Conservation (phyloP, 2,329 filamentous ascomycete genomes). For the Diplodia mutila region DNA sequence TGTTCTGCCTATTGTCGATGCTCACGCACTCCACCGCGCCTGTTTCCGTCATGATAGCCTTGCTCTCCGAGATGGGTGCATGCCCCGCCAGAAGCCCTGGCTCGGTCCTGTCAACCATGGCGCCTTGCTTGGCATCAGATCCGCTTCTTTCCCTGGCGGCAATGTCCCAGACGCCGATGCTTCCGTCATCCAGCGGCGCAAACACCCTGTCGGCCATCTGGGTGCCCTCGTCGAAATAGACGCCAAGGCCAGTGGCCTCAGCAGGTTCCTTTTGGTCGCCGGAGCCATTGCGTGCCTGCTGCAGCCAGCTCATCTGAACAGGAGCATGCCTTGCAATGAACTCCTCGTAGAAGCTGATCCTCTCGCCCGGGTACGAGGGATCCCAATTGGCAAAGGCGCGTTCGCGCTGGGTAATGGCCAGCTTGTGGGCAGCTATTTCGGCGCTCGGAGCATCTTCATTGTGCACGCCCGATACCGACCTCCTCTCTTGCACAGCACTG, state of each 20-base stretch:
- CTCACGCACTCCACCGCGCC: conserved; percentile 80
- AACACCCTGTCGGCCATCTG: conserved; percentile 66
- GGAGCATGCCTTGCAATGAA: conserved; percentile 81
- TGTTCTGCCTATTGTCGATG: conserved; percentile 68
- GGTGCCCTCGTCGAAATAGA: conserved; percentile 59
- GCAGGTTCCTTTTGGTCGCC: conserved; percentile 50
- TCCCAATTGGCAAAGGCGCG: conserved; percentile 77
- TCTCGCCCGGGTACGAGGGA: conserved; percentile 71
- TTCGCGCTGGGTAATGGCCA: conserved; percentile 44
- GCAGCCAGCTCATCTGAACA: conserved; percentile 76
- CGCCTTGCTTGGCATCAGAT: conserved; percentile 53
- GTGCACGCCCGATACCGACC: conserved; percentile 32
- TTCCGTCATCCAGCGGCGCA: conserved; percentile 82
- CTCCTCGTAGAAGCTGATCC: conserved; percentile 83
- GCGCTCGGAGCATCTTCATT: conserved; percentile 37
- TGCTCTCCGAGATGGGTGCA: conserved; percentile 46
- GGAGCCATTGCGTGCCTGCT: conserved; percentile 57
- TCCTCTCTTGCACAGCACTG: conserved; percentile 43
- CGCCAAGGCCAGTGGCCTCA: conserved; percentile 74
- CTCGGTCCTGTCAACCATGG: conserved; percentile 59
- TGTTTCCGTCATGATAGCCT: conserved; percentile 69
- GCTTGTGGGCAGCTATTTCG: conserved; percentile 37
- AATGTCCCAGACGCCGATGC: conserved; percentile 80
- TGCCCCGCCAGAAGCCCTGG: conserved; percentile 66
- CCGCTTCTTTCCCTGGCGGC: background rate